phyloP scores from a whole-genome alignment of 257 asterid genomes.

The Lavandula angustifolia region DNA sequence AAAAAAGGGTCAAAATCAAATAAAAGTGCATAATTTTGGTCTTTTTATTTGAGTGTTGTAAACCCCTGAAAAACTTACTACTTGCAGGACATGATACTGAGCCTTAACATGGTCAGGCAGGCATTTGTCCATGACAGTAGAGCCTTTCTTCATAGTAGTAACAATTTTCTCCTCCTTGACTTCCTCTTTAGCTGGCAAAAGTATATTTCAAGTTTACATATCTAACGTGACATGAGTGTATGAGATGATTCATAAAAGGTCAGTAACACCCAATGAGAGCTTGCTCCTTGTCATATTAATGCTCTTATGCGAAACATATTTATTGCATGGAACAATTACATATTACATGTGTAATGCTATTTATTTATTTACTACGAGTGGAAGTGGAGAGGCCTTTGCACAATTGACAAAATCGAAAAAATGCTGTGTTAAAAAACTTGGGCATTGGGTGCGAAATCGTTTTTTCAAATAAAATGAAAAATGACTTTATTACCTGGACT shows the following conservation, averaged over 20 bases:
- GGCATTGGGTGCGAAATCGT: neutral
- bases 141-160: conserved; percentile 75
- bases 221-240: conserved; percentile 15
- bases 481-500: conserved; percentile 40
- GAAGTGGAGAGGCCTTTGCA: neutral
- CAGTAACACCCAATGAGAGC: neutral
- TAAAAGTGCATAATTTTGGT: neutral
- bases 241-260: conserved; percentile 6
- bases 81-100: conserved; percentile 80
- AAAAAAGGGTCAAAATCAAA: conserved; percentile 5
- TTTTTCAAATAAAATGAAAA: neutral
- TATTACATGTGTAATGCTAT: neutral
- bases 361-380: too few species aligned
- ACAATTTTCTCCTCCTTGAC: conserved; percentile 50
- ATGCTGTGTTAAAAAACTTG: neutral
- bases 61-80: conserved; percentile 41
- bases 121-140: conserved; percentile 75
- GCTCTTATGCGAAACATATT: neutral
- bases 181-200: conserved; percentile 38
- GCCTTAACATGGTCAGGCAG: conserved; percentile 74
- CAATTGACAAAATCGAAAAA: neutral
- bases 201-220: conserved; percentile 20
- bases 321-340: conserved; percentile 9
- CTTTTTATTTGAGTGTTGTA: conserved; percentile 1
- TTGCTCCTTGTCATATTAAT: neutral